These are phyloP conservation scores for Ilyonectria robusta DNA, from an alignment of 2,329 filamentous ascomycete species.

Conservation along the genomic window DNA sequence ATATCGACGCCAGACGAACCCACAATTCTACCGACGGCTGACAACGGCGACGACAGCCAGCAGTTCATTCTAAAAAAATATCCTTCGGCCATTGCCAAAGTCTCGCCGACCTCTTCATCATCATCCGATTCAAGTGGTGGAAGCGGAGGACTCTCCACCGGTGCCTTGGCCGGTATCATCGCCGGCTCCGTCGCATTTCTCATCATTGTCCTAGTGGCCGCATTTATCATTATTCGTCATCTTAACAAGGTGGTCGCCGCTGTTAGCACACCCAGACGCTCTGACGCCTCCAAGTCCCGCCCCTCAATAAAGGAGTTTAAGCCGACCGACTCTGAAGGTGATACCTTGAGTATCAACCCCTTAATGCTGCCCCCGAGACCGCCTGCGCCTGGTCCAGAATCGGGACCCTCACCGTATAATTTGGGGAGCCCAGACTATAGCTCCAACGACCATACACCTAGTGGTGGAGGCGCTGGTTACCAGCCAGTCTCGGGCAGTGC, in stretches of 20 bases:
- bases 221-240: slow-evolving; percentile 65
- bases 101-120: slow-evolving; percentile 46
- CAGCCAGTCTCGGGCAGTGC: slow-evolving; percentile 42
- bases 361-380: slow-evolving; percentile 52
- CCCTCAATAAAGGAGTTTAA: slow-evolving; percentile 57
- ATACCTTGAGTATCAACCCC: slow-evolving; percentile 60
- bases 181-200: slow-evolving; percentile 65
- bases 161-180: slow-evolving; percentile 67
- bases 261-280: slow-evolving; percentile 54
- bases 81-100: slow-evolving; percentile 61
- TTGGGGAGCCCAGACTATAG: slow-evolving; percentile 45
- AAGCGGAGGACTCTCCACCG: slow-evolving; percentile 54
- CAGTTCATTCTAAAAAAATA: slow-evolving; percentile 60
- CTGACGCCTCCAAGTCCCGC: slow-evolving; percentile 48
- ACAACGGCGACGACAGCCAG: slow-evolving; percentile 40
- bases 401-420: slow-evolving; percentile 38
- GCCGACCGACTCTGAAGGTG: slow-evolving; percentile 59
- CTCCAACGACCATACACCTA: slow-evolving; percentile 48
- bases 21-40: slow-evolving; percentile 46
- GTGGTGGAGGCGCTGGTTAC: slow-evolving; percentile 41
- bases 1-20: slow-evolving; percentile 57
- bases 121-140: slow-evolving; percentile 38
- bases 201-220: slow-evolving; percentile 61
- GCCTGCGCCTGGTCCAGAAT: slow-evolving; percentile 42
- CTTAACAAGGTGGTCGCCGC: slow-evolving; percentile 62